A percentile compares a stretch with the other conserved stretches of the same genome.
Evolutionary conservation across 202 grass and related monocot genomes (phyloP).

Genomic region (Digitaria exilis): DNA sequence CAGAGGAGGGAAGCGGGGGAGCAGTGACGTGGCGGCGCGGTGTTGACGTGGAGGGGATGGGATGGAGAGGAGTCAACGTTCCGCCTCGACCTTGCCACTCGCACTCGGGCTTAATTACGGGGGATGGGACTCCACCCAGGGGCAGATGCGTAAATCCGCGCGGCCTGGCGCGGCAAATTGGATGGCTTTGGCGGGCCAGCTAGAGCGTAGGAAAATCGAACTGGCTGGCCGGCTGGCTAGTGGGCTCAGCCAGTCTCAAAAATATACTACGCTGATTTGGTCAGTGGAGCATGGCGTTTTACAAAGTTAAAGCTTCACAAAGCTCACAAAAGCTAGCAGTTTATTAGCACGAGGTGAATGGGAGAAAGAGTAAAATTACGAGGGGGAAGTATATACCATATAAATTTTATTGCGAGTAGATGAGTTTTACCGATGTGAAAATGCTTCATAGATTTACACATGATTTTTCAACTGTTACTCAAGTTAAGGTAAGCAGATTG

Average conservation of each 20-base stretch:
- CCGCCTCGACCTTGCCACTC: constrained; percentile 19
- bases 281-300: constrained; percentile 19
- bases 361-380: not conserved
- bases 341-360: constrained; percentile 1
- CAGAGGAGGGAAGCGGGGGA: constrained; percentile 8
- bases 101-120: constrained; percentile 14
- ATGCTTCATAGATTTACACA: not conserved
- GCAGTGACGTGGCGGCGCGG: constrained; percentile 45
- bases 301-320: constrained; percentile 17
- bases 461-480: not conserved
- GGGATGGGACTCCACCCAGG: not conserved
- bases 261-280: too few species aligned
- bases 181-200: constrained; percentile 46
- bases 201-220: not conserved
- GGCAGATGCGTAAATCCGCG: not conserved
- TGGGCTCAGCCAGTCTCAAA: not conserved
- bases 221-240: not conserved
- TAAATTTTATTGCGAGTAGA: not conserved
- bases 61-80: constrained; percentile 54
- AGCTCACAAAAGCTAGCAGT: not conserved
- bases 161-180: constrained; percentile 30
- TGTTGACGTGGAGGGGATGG: constrained; percentile 36
- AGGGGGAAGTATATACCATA: not conserved
- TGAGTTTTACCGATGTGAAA: not conserved
- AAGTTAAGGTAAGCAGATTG: not conserved